These are phyloP conservation scores for Coniochaeta sp. DNA, from an alignment of 2,329 filamentous ascomycete species.

Conservation along the genomic window DNA sequence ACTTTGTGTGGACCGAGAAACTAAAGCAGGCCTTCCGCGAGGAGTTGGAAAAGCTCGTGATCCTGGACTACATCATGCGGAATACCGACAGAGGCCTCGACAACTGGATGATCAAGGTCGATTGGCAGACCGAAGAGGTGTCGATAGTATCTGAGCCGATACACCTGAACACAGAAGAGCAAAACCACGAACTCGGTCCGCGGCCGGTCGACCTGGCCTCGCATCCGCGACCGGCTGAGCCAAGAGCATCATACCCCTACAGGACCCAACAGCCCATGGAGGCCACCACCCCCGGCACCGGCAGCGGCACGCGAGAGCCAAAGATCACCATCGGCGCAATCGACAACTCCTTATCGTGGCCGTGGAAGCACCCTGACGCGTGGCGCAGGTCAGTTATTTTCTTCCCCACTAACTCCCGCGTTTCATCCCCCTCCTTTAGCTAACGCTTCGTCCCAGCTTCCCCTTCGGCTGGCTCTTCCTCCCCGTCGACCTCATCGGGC, in stretches of 20 bases:
- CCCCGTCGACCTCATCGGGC: slow-evolving; percentile 89
- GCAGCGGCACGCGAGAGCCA: slow-evolving; percentile 37
- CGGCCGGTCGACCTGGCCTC: slow-evolving; percentile 51
- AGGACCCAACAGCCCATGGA: slow-evolving; percentile 79
- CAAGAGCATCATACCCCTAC: slow-evolving; percentile 57
- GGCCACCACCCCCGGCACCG: slow-evolving; percentile 43
- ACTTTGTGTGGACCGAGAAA: slow-evolving; percentile 79
- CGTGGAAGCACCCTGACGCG: slow-evolving; percentile 97
- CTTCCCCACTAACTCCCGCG: background rate
- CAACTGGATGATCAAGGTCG: slow-evolving; percentile 99
- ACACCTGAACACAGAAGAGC: slow-evolving; percentile 55
- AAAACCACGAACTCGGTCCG: slow-evolving; percentile 41
- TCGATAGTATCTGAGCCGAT: slow-evolving; percentile 79
- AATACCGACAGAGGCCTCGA: slow-evolving; percentile 95
- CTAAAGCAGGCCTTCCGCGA: slow-evolving; percentile 91
- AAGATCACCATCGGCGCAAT: slow-evolving; percentile 82
- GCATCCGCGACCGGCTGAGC: slow-evolving; percentile 31
- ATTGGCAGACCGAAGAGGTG: slow-evolving; percentile 74
- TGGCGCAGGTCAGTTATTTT: slow-evolving; percentile 47
- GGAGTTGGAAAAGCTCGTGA: slow-evolving; percentile 92
- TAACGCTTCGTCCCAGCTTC: slow-evolving; percentile 52
- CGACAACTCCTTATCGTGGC: slow-evolving; percentile 96
- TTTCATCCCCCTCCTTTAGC: too few species aligned
- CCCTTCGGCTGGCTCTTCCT: slow-evolving; percentile 98
- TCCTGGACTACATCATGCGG: slow-evolving; percentile 97